Evolutionary conservation across 768 basidiomycete genomes (phyloP).

Genomic region (Rhodotorula diobovata): DNA sequence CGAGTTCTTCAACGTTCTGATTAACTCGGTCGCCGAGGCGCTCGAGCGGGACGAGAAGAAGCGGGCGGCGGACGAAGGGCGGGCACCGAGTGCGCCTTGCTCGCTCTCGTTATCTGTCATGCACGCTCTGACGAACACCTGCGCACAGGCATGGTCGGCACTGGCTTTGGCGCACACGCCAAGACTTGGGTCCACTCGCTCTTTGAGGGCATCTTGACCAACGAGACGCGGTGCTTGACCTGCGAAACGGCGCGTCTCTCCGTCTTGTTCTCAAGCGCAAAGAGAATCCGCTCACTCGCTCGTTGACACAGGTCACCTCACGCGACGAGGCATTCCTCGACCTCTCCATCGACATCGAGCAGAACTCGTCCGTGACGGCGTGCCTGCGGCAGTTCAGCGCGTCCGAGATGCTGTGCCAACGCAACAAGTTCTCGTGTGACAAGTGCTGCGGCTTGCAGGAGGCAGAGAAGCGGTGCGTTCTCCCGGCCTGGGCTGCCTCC

Average conservation of each 20-base stretch:
- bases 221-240: constrained; percentile 93
- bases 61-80: constrained; percentile 23
- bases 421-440: constrained; percentile 98
- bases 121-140: not conserved
- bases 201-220: constrained; percentile 89
- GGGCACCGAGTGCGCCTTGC: constrained; percentile 51
- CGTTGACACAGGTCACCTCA: constrained; percentile 63
- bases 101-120: constrained; percentile 51
- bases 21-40: constrained; percentile 82
- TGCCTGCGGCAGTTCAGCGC: constrained; percentile 95
- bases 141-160: constrained; percentile 37
- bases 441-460: constrained; percentile 94
- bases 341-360: constrained; percentile 98
- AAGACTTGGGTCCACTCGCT: constrained; percentile 81
- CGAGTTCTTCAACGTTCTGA: constrained; percentile 89
- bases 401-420: constrained; percentile 95
- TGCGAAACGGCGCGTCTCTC: constrained; percentile 78
- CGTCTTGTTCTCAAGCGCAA: not conserved
- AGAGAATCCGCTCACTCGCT: not conserved
- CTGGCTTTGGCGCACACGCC: constrained; percentile 43
- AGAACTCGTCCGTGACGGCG: constrained; percentile 92
- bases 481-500: not conserved
- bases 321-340: constrained; percentile 96
- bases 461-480: constrained; percentile 80
- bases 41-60: constrained; percentile 40